Base-by-base conservation (phyloP, 306 rosid species). In the Arachis hypogaea region DNA sequence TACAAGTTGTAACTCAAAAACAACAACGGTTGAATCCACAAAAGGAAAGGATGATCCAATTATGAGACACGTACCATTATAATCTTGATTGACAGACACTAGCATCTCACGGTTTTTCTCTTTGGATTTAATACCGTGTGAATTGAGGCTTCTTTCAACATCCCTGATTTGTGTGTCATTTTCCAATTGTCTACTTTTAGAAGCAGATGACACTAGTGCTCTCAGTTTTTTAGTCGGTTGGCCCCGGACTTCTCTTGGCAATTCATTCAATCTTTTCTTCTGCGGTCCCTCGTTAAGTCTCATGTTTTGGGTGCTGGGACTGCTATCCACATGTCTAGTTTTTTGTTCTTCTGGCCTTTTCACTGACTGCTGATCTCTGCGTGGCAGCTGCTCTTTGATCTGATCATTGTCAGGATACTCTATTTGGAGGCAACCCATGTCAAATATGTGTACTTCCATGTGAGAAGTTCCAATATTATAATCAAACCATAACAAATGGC, bases 351-450 rank as follows among this genome's bases (percentile, higher is more conserved):
- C 1, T 18, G 22, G 22, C 22, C 22, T 18, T 18, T 18, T 18
- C 22, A 18, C 22, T 1, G 22, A 1, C 22, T 18, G 22, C 22
- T 18, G 22, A 1, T 1, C 22, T 1, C 22, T 18, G 22, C 22
- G 1, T 18, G 22, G 22, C 22, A 1, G 22, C 22, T 18, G 22
- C 22, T 18, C 22, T 18, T 18, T 18, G 22, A 18, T 18, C 38
- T 33, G 62, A 4, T 57, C 38, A 29, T 2, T 50, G 10, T 8
- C 33, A 75, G 69, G 68, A 43, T 80, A 80, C 10, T 63, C 51
- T 63, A 80, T 63, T 69, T 80, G 73, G 46, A 63, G 14, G 51
- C 52, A 28, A 49, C 63, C 69, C 6, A 1, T 56, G 63, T 63
- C 69, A 57, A 56, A 69, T 47, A 80, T 57, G 50, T 36, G 71